Base-by-base conservation (phyloP, 164 flowering plant genomes). In the Macadamia tetraphylla region DNA sequence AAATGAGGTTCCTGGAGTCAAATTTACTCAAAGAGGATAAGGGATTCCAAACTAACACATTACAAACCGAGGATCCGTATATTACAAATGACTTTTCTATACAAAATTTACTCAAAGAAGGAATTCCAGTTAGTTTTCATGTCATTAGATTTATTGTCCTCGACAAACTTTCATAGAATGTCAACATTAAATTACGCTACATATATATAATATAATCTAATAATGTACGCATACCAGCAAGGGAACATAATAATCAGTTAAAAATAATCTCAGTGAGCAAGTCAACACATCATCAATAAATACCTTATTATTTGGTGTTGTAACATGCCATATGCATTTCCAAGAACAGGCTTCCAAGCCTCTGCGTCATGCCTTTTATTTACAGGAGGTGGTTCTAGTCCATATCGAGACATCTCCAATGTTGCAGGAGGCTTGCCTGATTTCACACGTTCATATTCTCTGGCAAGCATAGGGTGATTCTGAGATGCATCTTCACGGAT, bases 391-490 rank as follows among this genome's bases (percentile, higher is more conserved):
- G 78, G 72, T 59, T 94, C 98, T 59, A 92, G 78, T 30, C 79
- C 81, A 74, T 92, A 90, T 58, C 97, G 79, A 15, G 94, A 80
- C 63, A 81, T 79, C 63, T 92, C 99, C 68, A 94, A 70, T 12
- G 79, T 77, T 29, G 74, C 82, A 7, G 94, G 95, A 59, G 99
- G 97, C 79, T 81, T 94, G 60, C 91, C 94, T 52, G 92, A 88
- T 69, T 91, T 79, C 49, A 94, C 95, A 48, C 99, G 88, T 68
- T 94, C 99, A 77, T 92, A 90, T 76, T 94, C 99, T 77, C 86
- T 82, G 17, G 92, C 95, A 71, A 94, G 87, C 95, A 94, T 88
- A 18, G 99, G 97, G 72, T 92, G 86, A 70, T 88, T 77, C 99
- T 92, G 80, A 57, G n/a, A 71, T 55, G 49, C 46, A 73, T 13